Base-by-base conservation (phyloP, 441 rosid species). In the Flueggea neowawraea region DNA sequence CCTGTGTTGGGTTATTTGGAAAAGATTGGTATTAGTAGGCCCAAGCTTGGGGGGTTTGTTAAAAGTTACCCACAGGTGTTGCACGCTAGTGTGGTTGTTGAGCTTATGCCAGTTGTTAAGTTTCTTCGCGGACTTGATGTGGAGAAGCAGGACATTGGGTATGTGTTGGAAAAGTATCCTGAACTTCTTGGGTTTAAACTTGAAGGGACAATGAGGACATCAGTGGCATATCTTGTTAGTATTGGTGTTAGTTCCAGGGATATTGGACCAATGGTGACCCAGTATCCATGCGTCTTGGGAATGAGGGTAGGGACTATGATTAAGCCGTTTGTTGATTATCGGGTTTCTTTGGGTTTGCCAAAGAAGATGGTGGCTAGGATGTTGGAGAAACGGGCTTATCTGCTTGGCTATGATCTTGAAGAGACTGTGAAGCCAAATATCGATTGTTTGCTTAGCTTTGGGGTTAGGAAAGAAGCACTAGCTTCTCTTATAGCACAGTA, bases 231-330 rank as follows among this genome's bases (percentile, higher is more conserved):
- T 82, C 83, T 89, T 62, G 90, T 91, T 22, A 89, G 93, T 60
- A 87, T 87, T 14, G 96, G 98, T 67, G 96, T 91, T 66, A 73
- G 71, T 69, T 95, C 91, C 45, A 80, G 98, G 60, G 98, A 91
- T 61, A 85, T 89, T 55, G 96, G 96, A 64, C 96, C 97, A 14
- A 85, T 89, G 96, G 91, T 85, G 74, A 85, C 96, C 10, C 96
- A 87, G 50, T 89, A 77, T 72, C 98, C 96, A 0, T 91, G 81
- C 67, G 57, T 91, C 45, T 59, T 92, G 63, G 96, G 96, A 58
- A 92, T 87, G 93, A 82, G 98, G 79, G 98, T 87, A 61, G 98
- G 93, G 52, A 92, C 95, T 0, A 60, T 79, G 83, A 89, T 92
- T 59, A 89, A 92, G 70, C 95, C 93, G 1, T 71, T 89, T 22